Percentiles rank a stretch among this genome's conserved stretches.
These are phyloP conservation scores for Vaccinium myrtillus DNA, from an alignment of 148 eudicot species.

Conservation along the genomic window DNA sequence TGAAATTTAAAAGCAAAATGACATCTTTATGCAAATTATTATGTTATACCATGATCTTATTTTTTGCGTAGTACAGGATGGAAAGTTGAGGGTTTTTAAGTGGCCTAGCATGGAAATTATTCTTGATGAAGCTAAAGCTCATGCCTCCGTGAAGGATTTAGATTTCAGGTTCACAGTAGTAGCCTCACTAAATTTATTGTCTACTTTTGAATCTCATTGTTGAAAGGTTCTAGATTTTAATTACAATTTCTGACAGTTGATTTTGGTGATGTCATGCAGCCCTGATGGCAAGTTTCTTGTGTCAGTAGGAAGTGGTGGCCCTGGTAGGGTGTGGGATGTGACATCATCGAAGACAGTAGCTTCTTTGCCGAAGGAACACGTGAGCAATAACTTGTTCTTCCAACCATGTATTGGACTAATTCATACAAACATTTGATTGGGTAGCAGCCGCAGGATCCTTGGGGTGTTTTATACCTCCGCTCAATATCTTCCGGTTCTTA, in stretches of 20 bases:
- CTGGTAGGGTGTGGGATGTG: conserved; percentile 90
- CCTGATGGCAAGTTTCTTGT: conserved; percentile 83
- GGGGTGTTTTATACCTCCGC: neutral
- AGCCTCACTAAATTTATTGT: neutral
- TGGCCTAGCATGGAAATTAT: conserved; percentile 87
- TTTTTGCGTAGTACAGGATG: conserved; percentile 90
- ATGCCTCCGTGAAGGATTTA: conserved; percentile 74
- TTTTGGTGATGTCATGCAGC: conserved; percentile 44
- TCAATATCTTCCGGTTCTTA: neutral
- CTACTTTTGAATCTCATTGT: conserved; percentile 2
- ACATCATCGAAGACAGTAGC: conserved; percentile 49
- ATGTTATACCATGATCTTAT: conserved; percentile 29
- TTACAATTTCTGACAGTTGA: neutral
- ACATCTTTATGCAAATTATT: conserved; percentile 15
- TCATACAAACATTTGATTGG: neutral
- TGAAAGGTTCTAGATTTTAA: neutral
- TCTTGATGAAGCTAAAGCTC: conserved; percentile 53
- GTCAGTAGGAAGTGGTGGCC: conserved; percentile 79
- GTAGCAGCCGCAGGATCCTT: neutral
- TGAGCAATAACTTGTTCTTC: conserved; percentile 31
- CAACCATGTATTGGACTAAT: neutral
- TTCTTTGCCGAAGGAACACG: conserved; percentile 65
- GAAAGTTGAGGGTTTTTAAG: conserved; percentile 84
- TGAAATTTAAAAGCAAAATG: neutral
- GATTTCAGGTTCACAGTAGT: conserved; percentile 66